Evolutionary conservation across 495 filamentous ascomycete genomes (phyloP), one percentile per base, ranked within the genome.

Genomic region (Lepidopterella palustris): DNA sequence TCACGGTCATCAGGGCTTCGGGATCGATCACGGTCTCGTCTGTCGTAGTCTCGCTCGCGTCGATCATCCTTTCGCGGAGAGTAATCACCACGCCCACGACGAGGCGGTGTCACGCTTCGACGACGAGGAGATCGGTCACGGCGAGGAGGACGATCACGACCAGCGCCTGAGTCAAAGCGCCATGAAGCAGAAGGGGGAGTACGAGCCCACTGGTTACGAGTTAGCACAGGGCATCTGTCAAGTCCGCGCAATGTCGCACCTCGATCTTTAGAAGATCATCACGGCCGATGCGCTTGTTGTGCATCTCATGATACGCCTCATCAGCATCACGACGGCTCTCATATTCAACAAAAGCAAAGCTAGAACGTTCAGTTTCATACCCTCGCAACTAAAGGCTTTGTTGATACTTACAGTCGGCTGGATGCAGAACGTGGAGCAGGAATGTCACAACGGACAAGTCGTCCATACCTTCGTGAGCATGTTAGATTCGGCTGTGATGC

Each of bases 251-350:
- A 49, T 2, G 45, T 61, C 81, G 68, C 77, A 96, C 93, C 82
- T 99, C 93, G 65, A 99, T 97, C 77, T 99, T 99, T 78, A 99
- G 72, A 48, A 96, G 73, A 65, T 99, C 93, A 73, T 99, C 93
- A 55, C 92, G 87, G 45, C 91, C 92, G 67, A 99, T 91, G 55
- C 93, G 89, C 83, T 95, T 96, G 78, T 97, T 97, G 74, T 99
- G 93, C 95, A 99, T 97, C 75, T 99, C 93, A 74, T 97, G 90
- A 71, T 99, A 99, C 29, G 93, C 93, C 81, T 99, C 93, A 77
- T 99, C 93, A 47, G 93, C 91, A 81, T 99, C 93, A 67, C 93
- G 95, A 67, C 93, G 90, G 74, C 90, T 95, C 78, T 99, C 93
- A 74, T 99, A 99, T 76, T 99, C 93, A 53, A 99, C 93, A 76